phyloP scores from a whole-genome alignment of 352 stramenopile genomes.

The Pythium sukuiense region DNA sequence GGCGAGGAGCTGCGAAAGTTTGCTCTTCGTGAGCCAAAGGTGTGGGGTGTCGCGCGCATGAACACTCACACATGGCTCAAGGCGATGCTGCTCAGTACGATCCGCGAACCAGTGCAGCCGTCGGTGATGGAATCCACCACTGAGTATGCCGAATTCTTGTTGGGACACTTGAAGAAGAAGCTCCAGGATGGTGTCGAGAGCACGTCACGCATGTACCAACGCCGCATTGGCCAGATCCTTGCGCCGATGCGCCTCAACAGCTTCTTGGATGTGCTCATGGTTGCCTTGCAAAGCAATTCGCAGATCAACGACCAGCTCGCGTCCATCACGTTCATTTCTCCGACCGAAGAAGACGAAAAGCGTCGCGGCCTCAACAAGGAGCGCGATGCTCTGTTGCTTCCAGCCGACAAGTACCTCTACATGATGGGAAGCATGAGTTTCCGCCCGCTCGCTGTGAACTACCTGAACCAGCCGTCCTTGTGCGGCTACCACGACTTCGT shows the following conservation, averaged over 20 bases:
- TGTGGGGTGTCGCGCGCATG: conserved; percentile 42
- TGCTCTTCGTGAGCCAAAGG: conserved; percentile 29
- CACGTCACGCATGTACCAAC: conserved; percentile 36
- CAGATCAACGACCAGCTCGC: conserved; percentile 46
- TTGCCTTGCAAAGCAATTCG: conserved; percentile 38
- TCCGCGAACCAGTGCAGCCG: conserved; percentile 37
- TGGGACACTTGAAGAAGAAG: conserved; percentile 36
- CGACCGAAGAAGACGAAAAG: conserved; percentile 48
- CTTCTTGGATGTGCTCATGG: conserved; percentile 47
- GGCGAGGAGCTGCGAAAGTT: conserved; percentile 51
- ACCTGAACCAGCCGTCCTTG: conserved; percentile 37
- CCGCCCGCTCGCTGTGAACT: conserved; percentile 37
- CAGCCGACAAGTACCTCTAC: conserved; percentile 35
- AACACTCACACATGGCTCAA: conserved; percentile 52
- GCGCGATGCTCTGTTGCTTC: conserved; percentile 36
- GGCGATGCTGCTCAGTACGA: conserved; percentile 49
- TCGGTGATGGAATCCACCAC: conserved; percentile 38
- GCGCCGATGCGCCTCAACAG: conserved; percentile 34
- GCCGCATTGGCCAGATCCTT: conserved; percentile 40
- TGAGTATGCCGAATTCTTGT: conserved; percentile 40
- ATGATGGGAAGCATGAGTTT: conserved; percentile 34
- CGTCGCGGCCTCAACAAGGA: conserved; percentile 26
- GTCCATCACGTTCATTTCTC: conserved; percentile 47
- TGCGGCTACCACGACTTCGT: conserved; percentile 61
- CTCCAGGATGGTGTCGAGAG: conserved; percentile 35